phyloP scores from a whole-genome alignment of 2,329 filamentous ascomycete species.

The Pleomassaria siparia region DNA sequence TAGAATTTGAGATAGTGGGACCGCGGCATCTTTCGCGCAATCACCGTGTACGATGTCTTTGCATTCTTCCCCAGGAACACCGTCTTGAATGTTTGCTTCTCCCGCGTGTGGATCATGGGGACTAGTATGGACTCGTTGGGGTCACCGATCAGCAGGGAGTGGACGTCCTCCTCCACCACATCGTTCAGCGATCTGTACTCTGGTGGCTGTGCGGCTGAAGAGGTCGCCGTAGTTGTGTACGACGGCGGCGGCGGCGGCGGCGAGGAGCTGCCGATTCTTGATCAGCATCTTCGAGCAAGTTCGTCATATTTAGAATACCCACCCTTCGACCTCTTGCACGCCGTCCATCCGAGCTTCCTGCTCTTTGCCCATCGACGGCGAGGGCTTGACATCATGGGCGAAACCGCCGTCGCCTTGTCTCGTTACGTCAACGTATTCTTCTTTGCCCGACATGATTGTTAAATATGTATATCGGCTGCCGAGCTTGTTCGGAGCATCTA shows the following conservation, averaged over 20 bases:
- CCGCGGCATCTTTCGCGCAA: constrained; percentile 30
- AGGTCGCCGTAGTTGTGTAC: constrained; percentile 9
- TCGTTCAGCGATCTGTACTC: constrained; percentile 13
- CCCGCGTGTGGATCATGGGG: constrained; percentile 23
- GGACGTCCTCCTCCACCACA: constrained; percentile 13
- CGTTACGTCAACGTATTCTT: constrained; percentile 9
- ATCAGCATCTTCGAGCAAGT: background rate
- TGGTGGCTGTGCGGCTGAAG: constrained; percentile 35
- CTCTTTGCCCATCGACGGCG: constrained; percentile 4
- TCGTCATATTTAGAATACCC: constrained; percentile 38
- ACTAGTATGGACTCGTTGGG: constrained; percentile 21
- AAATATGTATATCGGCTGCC: background rate
- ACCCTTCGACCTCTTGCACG: constrained; percentile 1
- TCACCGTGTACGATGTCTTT: constrained; percentile 21
- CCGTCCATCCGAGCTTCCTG: constrained; percentile 6
- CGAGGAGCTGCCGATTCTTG: constrained; percentile 3
- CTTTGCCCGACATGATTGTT: constrained; percentile 7
- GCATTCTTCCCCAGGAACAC: constrained; percentile 14
- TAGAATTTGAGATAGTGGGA: constrained; percentile 31
- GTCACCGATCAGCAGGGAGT: constrained; percentile 15
- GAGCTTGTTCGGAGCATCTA: no score
- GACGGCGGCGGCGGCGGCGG: constrained; percentile 11
- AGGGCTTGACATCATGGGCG: background rate
- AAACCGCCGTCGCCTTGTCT: constrained; percentile 1
- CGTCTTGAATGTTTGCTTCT: constrained; percentile 17